Evolutionary conservation across 148 eudicot species (phyloP).

Genomic region (Oxyria digyna): DNA sequence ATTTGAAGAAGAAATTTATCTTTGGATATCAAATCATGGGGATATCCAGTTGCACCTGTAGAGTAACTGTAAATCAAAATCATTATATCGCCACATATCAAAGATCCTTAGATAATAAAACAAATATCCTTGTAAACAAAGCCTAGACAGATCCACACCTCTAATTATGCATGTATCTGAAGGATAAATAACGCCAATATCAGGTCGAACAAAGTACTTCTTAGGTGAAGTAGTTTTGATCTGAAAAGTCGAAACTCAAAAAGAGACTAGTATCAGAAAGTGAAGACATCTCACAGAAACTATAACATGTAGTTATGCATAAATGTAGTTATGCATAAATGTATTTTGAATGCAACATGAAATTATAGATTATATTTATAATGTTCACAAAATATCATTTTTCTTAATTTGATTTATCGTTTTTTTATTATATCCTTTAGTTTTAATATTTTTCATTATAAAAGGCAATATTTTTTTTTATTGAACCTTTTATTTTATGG

Average conservation of each 20-base stretch:
- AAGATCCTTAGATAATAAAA: background rate
- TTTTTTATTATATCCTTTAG: no score
- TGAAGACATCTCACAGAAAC: background rate
- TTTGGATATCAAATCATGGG: conserved; percentile 68
- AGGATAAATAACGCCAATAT: conserved; percentile 79
- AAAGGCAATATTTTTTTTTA: no score
- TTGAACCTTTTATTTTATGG: no score
- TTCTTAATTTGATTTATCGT: no score
- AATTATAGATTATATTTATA: no score
- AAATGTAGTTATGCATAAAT: no score
- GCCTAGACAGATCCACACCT: conserved; percentile 30
- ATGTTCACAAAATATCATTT: no score
- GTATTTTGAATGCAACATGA: conserved; percentile 89
- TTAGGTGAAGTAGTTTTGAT: conserved; percentile 94
- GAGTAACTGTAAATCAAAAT: conserved; percentile 46
- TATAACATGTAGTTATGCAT: background rate
- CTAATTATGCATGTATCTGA: conserved; percentile 76
- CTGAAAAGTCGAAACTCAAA: conserved; percentile 21
- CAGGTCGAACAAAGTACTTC: conserved; percentile 86
- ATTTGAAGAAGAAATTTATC: conserved; percentile 92
- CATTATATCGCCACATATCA: conserved; percentile 3
- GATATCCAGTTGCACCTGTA: conserved; percentile 80
- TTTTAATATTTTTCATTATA: no score
- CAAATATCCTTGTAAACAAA: background rate
- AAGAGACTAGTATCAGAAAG: conserved; percentile 1